A percentile compares a stretch with the other conserved stretches of the same genome.
Evolutionary conservation across 345 rosid species (phyloP).

Genomic region (Populus pruinosa): DNA sequence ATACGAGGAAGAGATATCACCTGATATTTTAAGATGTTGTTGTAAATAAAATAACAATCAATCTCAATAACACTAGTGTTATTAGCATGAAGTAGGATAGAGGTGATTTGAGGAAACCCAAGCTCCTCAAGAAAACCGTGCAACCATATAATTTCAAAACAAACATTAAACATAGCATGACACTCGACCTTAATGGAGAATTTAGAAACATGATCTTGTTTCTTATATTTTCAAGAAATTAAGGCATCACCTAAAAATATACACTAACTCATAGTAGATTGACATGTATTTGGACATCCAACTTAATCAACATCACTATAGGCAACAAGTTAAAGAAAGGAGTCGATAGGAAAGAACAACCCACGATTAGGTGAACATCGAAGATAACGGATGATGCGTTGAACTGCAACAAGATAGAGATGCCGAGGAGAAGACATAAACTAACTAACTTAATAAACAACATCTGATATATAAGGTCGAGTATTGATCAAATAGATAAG

Average conservation of each 20-base stretch:
- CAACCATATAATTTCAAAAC: neutral
- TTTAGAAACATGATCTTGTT: neutral
- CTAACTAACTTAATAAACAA: too few relatives aligned
- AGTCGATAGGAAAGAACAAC: neutral
- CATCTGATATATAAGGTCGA: too few relatives aligned
- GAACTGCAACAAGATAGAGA: neutral
- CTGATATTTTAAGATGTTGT: too few relatives aligned
- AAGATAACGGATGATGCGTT: neutral
- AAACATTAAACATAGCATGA: neutral
- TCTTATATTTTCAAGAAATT: neutral
- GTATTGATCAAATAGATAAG: neutral
- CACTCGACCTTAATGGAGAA: too few relatives aligned
- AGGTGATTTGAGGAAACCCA: neutral
- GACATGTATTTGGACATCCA: neutral
- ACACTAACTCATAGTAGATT: rapidly evolving
- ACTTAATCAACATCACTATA: too few relatives aligned
- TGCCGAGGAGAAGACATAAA: neutral
- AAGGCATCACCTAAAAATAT: neutral
- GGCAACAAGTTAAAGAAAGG: neutral
- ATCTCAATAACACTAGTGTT: neutral
- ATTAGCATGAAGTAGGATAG: too few relatives aligned
- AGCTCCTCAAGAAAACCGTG: neutral
- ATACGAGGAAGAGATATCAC: too few relatives aligned
- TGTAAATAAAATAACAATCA: too few relatives aligned
- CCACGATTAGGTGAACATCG: neutral